phyloP scores from a whole-genome alignment of 139 green algal species.

The Tetraselmis chui region DNA sequence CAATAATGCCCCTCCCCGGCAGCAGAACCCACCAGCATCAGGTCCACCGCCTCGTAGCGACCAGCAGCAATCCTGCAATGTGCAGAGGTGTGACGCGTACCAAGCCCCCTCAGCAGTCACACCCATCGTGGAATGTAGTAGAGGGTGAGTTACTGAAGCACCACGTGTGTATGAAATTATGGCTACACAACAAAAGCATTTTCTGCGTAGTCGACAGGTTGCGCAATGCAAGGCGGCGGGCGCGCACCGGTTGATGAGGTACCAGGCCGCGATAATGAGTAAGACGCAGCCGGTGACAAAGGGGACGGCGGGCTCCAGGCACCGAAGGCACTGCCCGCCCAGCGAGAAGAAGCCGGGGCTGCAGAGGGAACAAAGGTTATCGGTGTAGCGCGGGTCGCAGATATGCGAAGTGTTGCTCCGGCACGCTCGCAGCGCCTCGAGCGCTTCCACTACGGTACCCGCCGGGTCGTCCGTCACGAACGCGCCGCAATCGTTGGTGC shows the following conservation, averaged over 20 bases:
- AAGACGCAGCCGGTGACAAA: background rate
- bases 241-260: background rate
- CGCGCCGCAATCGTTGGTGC: background rate
- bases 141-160: no score
- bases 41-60: background rate
- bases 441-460: background rate
- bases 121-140: no score
- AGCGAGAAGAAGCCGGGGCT: background rate
- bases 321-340: background rate
- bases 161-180: no score
- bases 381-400: background rate
- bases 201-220: no score
- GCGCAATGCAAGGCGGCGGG: no score
- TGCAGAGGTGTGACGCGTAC: no score
- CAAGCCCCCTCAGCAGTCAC: no score
- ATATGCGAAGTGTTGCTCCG: background rate
- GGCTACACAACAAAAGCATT: no score
- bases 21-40: no score
- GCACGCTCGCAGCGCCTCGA: background rate
- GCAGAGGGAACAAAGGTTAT: background rate
- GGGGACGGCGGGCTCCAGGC: background rate
- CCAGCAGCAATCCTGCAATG: background rate
- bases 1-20: no score
- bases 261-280: background rate
- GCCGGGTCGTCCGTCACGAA: background rate